Evolutionary conservation across 192 early-diverging fungal species (phyloP).

Genomic region (Coemansia sp.): DNA sequence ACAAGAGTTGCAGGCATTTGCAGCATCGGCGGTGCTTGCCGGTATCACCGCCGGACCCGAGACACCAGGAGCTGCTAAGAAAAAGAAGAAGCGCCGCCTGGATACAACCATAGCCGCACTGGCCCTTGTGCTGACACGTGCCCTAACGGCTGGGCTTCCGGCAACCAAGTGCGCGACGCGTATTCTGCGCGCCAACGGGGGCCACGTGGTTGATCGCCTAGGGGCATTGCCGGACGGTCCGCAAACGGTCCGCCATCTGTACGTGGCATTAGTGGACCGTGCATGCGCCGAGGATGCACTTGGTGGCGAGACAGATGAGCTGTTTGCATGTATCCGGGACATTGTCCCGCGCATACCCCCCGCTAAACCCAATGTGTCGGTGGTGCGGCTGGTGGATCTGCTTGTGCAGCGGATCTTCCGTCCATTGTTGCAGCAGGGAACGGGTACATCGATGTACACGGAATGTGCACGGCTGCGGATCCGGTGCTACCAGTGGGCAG

Average conservation of each 20-base stretch:
- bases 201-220: conserved; percentile 4
- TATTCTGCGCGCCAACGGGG: conserved; percentile 21
- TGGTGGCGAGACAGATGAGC: conserved; percentile 4
- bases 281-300: too few relatives aligned
- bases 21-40: conserved; percentile 11
- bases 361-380: too few relatives aligned
- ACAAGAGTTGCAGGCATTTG: conserved; percentile 22
- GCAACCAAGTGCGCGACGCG: conserved; percentile 15
- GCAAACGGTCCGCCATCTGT: not conserved
- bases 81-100: not conserved
- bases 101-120: not conserved
- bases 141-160: not conserved
- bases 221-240: not conserved
- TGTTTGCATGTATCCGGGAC: conserved; percentile 45
- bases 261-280: conserved; percentile 6
- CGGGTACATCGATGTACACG: conserved; percentile 17
- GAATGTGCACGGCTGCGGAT: conserved; percentile 11
- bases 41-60: conserved; percentile 10
- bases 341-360: conserved; percentile 2
- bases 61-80: too few relatives aligned
- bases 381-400: conserved; percentile 4
- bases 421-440: not conserved
- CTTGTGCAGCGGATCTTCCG: conserved; percentile 11
- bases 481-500: conserved; percentile 52
- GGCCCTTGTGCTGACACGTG: conserved; percentile 12